Evolutionary conservation across 768 basidiomycete genomes (phyloP), one percentile per base, ranked within the genome.

Genomic region (Tylopilus subfusipes): DNA sequence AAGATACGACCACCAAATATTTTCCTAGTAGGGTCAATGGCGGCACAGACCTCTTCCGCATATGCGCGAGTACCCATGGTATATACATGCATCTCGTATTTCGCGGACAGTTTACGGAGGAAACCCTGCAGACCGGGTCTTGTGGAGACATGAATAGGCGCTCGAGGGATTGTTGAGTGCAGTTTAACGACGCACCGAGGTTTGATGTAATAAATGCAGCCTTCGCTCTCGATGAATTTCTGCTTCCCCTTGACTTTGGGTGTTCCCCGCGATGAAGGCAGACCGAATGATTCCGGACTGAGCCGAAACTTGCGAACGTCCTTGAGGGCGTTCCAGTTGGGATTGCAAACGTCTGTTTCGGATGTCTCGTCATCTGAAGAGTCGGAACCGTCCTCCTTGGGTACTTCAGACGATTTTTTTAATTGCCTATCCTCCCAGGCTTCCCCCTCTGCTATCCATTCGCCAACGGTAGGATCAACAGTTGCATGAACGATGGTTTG

Each of bases 81-180:
- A 72, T 99, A 99, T 44, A 99, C 95, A 69, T 98, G 97, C 93
- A 98, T 93, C 74, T 98, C 95, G 71, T 96, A 99, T 65, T 89
- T 85, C 47, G 76, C 74, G 33, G 89, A 80, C 60, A 88, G 81
- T 42, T 78, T 76, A 56, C 75, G 73, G 49, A 99, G 77, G 70
- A 99, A 98, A 44, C 82, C 78, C 52, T 78, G 73, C 74, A 93
- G 82, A n/a, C 93, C 91, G 9, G 94, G 94, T 60, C 94, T 36
- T 86, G 34, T 33, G 39, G 16, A 45, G 39, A 38, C 14, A 42
- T 42, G 16, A 55, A 25, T 55, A 34, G 34, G 39, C 42, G 42
- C 10, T 43, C 27, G 10, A 39, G 25, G 13, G 16, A 43, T 33
- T 50, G 29, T 11, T 6, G 31, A 31, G 22, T 19, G 27, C 30